Percentiles rank a stretch among this genome's conserved stretches.
phyloP scores from a whole-genome alignment of 352 stramenopile species.

The Phytophthora sojae region DNA sequence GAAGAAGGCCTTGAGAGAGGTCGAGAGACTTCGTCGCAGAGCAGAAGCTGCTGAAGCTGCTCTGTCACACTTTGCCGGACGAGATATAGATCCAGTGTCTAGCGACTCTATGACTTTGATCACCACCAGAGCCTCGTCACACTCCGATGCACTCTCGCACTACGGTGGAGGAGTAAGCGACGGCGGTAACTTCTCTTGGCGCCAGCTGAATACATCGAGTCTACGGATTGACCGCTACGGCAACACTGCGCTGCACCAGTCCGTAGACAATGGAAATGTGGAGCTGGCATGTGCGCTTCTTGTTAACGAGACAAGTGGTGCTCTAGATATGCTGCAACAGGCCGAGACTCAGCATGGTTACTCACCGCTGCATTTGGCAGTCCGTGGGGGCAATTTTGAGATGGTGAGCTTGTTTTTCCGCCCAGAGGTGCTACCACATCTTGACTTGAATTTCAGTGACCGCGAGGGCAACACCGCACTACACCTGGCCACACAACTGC shows the following conservation, averaged over 20 bases:
- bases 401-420: slow-evolving; percentile 82
- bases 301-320: slow-evolving; percentile 43
- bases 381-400: slow-evolving; percentile 63
- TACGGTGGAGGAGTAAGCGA: slow-evolving; percentile 15
- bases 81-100: slow-evolving; percentile 19
- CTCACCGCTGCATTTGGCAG: slow-evolving; percentile 73
- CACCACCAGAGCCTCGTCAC: slow-evolving; percentile 21
- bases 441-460: slow-evolving; percentile 74
- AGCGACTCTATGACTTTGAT: slow-evolving; percentile 26
- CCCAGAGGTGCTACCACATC: slow-evolving; percentile 68
- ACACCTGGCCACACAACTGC: slow-evolving; percentile 68
- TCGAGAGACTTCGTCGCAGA: slow-evolving; percentile 66
- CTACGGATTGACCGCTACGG: slow-evolving; percentile 60
- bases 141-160: slow-evolving; percentile 12
- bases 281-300: slow-evolving; percentile 63
- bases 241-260: slow-evolving; percentile 63
- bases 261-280: slow-evolving; percentile 50
- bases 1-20: slow-evolving; percentile 54
- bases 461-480: slow-evolving; percentile 78
- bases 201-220: slow-evolving; percentile 30
- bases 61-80: slow-evolving; percentile 41
- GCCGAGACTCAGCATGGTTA: slow-evolving; percentile 63
- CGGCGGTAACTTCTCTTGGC: slow-evolving; percentile 22
- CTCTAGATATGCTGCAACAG: slow-evolving; percentile 58
- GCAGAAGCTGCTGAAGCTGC: slow-evolving; percentile 71